Percentiles rank a stretch among this genome's conserved stretches.
Evolutionary conservation across 2,329 filamentous ascomycete species (phyloP).

Genomic region (Fusarium goolgardi): DNA sequence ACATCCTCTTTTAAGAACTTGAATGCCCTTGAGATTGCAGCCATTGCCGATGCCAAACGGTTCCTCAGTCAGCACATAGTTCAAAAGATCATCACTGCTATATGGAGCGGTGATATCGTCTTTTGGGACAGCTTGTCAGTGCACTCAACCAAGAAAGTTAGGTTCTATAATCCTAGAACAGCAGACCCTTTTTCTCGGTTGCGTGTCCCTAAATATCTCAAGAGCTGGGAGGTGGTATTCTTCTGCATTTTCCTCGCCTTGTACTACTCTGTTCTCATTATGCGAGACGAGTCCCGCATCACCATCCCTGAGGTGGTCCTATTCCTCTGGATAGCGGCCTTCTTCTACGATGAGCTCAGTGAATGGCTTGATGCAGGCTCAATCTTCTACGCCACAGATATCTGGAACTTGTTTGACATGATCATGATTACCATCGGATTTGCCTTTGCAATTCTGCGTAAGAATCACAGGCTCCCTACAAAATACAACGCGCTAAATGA

Average conservation of each 20-base stretch:
- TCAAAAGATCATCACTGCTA: conserved; percentile 84
- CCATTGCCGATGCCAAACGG: conserved; percentile 83
- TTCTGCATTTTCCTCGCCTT: conserved; percentile 80
- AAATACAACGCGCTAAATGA: conserved; percentile 9
- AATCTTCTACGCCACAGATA: conserved; percentile 84
- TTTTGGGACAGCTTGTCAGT: conserved; percentile 87
- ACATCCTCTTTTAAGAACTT: conserved; percentile 80
- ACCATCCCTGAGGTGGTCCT: conserved; percentile 77
- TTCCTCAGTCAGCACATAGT: conserved; percentile 84
- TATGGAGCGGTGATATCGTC: conserved; percentile 87
- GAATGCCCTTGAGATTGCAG: conserved; percentile 88
- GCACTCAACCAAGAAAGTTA: conserved; percentile 78
- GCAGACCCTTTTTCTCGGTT: conserved; percentile 79
- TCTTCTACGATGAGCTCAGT: conserved; percentile 87
- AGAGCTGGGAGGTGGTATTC: conserved; percentile 85
- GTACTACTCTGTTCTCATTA: conserved; percentile 88
- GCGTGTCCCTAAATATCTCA: conserved; percentile 86
- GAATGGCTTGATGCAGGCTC: conserved; percentile 89
- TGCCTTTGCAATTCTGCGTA: conserved; percentile 77
- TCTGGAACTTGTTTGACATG: conserved; percentile 82
- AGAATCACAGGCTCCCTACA: conserved; percentile 49
- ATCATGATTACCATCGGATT: conserved; percentile 79
- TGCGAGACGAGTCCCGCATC: conserved; percentile 73
- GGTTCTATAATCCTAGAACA: conserved; percentile 75
- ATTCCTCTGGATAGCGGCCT: conserved; percentile 88